Percentiles rank a stretch among this genome's conserved stretches.
phyloP scores from a whole-genome alignment of 768 basidiomycete species.

The Agaricus blazei region DNA sequence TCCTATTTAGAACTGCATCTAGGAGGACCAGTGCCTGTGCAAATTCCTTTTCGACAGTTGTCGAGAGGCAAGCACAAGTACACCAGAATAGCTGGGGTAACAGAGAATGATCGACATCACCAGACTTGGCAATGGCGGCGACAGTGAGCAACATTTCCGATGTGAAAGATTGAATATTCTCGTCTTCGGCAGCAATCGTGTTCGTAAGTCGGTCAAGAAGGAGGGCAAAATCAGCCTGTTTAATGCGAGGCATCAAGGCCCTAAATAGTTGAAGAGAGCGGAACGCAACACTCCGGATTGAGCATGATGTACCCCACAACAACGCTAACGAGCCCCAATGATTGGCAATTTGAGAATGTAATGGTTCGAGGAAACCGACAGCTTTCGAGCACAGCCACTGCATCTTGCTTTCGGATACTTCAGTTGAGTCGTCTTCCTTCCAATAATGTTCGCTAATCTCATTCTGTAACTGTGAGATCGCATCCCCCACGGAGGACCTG shows the following conservation, averaged over 20 bases:
- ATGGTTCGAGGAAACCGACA: conserved; percentile 60
- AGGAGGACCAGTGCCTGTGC: conserved; percentile 60
- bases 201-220: conserved; percentile 81
- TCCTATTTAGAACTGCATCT: conserved; percentile 54
- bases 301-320: conserved; percentile 82
- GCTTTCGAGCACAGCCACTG: conserved; percentile 60
- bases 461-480: conserved; percentile 50
- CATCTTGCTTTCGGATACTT: conserved; percentile 62
- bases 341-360: conserved; percentile 63
- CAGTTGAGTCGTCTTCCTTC: conserved; percentile 62
- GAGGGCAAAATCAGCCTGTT: conserved; percentile 67
- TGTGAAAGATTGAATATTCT: conserved; percentile 77
- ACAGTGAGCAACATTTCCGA: conserved; percentile 79
- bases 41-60: conserved; percentile 81
- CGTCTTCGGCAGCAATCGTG: conserved; percentile 72
- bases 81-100: conserved; percentile 89
- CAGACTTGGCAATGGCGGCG: conserved; percentile 49
- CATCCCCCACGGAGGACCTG: conserved; percentile 43
- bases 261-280: conserved; percentile 90
- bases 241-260: conserved; percentile 67
- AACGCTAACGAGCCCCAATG: conserved; percentile 80
- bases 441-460: conserved; percentile 58
- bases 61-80: conserved; percentile 73
- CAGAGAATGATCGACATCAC: conserved; percentile 54
- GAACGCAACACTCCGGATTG: conserved; percentile 80